Base-by-base conservation (phyloP, 2,329 filamentous ascomycete species). In the Aureobasidium musti region DNA sequence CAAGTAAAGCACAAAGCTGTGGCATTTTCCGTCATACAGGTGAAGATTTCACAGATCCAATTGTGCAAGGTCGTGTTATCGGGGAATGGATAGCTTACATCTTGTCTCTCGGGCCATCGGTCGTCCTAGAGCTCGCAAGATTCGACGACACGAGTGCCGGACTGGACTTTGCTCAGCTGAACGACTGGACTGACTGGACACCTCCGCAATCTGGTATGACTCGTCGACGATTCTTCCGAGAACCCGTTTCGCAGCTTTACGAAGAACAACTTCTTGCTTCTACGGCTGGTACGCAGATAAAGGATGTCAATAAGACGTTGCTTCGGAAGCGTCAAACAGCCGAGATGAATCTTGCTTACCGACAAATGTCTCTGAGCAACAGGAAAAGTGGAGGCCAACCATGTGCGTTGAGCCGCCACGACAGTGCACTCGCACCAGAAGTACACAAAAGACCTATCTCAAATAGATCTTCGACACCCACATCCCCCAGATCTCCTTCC, bases 31-130 rank as follows among this genome's bases (percentile, higher is more conserved):
- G 86, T 30, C 72, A 75, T 17, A 79, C 78, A 17, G 75, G 80
- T n/a, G 72, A 82, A 19, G 72, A 73, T n/a, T 78, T 78, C 21
- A 80, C 82, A 23, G 80, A 84, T 65, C 79, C 84, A 66, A 76
- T 82, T 67, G 77, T 77, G 4, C 84, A 87, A 72, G 83, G 84
- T 67, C 74, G 77, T 23, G 77, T 84, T 71, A 79, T 89, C 26
- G 84, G 87, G 71, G 85, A 87, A 73, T 89, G 86, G 86, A 84
- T 82, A 21, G 81, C 81, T 63, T 85, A 87, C 71, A 76, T 89
- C 33, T 77, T 87, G 39, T 87, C 85, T 0, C 79, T 87, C 19
- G 87, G 86, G 6, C 84, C 84, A 11, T 80, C 81, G 8, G 81
- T 82, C 1, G 79, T 88, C 13, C 77, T 88, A 17, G 79, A 82